Conservation (phyloP, 108 stramenopile genomes). For the Seminavis robusta region DNA sequence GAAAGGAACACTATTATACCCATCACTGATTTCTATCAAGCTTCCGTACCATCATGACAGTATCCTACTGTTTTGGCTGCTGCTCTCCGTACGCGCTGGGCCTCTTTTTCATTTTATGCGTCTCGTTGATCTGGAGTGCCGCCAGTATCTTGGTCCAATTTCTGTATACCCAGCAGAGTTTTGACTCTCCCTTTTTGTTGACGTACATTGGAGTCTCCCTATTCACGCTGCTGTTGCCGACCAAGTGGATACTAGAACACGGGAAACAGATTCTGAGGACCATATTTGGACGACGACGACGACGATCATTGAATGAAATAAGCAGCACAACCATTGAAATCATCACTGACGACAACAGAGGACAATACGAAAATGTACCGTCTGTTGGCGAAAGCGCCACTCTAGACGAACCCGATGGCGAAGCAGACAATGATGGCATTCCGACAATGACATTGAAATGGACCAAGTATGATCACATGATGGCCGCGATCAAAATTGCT, state of each 20-base stretch:
- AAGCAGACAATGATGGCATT: background rate
- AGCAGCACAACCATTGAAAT: too few relatives aligned
- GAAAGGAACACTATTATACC: too few relatives aligned
- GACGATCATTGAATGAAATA: too few relatives aligned
- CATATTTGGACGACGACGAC: too few relatives aligned
- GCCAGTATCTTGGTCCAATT: conserved; percentile 86
- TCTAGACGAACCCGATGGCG: too few relatives aligned
- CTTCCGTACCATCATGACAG: too few relatives aligned
- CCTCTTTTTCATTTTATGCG: conserved; percentile 75
- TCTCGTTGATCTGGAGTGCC: conserved; percentile 82
- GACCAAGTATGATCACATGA: conserved; percentile 35
- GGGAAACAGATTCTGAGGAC: background rate
- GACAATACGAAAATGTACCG: too few relatives aligned
- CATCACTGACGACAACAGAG: too few relatives aligned
- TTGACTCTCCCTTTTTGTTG: conserved; percentile 87
- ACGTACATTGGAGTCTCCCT: conserved; percentile 89
- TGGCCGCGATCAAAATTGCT: conserved; percentile 52
- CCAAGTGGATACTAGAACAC: conserved; percentile 21
- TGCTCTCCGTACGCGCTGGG: conserved; percentile 77
- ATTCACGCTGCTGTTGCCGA: conserved; percentile 70
- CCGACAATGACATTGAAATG: conserved; percentile 4
- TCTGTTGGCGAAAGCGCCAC: too few relatives aligned
- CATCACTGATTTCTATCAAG: too few relatives aligned
- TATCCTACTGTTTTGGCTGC: too few relatives aligned
- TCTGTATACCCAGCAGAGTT: conserved; percentile 66